phyloP scores from a whole-genome alignment of 129 eudicot genomes.

The Flaveria ramosissima region DNA sequence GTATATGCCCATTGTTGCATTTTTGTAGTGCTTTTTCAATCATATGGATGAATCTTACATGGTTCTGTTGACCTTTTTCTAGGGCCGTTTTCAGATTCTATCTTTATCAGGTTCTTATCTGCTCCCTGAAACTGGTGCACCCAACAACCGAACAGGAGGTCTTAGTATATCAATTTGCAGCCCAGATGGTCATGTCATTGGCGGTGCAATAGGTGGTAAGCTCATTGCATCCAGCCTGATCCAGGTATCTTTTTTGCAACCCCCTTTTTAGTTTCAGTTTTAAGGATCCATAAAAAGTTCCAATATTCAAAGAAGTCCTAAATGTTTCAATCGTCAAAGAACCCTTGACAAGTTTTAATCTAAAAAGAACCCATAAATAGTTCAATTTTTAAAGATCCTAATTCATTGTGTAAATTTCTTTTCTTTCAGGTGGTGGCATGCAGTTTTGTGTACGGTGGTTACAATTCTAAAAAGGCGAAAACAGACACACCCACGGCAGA shows the following conservation, averaged over 20 bases:
- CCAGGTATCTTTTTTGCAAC: conserved; percentile 52
- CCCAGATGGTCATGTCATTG: conserved; percentile 79
- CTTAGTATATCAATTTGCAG: conserved; percentile 79
- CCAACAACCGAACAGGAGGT: conserved; percentile 76
- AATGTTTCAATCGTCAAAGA: too few relatives aligned
- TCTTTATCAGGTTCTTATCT: conserved; percentile 88
- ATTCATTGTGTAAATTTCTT: too few relatives aligned
- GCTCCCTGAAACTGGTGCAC: conserved; percentile 68
- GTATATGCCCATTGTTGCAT: too few relatives aligned
- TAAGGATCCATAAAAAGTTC: neutral
- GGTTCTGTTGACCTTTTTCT: conserved; percentile 18
- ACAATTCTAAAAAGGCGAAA: conserved; percentile 50
- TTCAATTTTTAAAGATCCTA: too few relatives aligned
- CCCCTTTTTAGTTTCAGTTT: neutral
- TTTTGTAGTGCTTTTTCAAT: neutral
- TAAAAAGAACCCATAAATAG: too few relatives aligned
- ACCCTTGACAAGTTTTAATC: too few relatives aligned
- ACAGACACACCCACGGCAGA: conserved; percentile 40
- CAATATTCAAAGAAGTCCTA: too few relatives aligned
- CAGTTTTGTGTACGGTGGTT: conserved; percentile 80
- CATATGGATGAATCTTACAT: conserved; percentile 10
- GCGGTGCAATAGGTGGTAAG: conserved; percentile 79
- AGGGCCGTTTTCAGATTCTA: conserved; percentile 89
- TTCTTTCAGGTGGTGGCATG: conserved; percentile 68
- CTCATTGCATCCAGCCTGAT: conserved; percentile 73